Percentiles rank a stretch among this genome's conserved stretches.
Evolutionary conservation across 352 stramenopile species (phyloP).

Genomic region (Globisporangium takayamanum): DNA sequence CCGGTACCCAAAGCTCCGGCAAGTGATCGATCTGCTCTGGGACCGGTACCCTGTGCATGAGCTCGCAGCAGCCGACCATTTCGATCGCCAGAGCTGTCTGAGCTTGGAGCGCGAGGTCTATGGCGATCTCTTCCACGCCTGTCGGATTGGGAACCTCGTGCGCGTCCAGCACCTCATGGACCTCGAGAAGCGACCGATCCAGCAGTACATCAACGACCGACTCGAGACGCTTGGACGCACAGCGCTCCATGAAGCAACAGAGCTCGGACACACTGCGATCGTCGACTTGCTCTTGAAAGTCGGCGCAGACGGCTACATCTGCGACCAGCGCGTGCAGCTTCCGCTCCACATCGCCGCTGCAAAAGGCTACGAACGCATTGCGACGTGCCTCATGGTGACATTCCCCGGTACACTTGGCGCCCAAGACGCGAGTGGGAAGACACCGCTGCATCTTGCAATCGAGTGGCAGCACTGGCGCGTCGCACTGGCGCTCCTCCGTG

Average conservation of each 20-base stretch:
- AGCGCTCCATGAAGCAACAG: conserved; percentile 48
- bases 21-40: conserved; percentile 67
- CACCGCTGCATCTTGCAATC: conserved; percentile 39
- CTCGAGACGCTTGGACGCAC: conserved; percentile 35
- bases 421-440: conserved; percentile 36
- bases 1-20: conserved; percentile 41
- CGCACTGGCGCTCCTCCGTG: conserved; percentile 22
- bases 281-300: conserved; percentile 57
- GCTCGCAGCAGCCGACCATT: conserved; percentile 23
- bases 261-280: conserved; percentile 49
- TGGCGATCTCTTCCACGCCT: conserved; percentile 45
- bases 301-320: conserved; percentile 40
- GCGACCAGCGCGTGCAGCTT: conserved; percentile 37
- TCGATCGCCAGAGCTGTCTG: conserved; percentile 33
- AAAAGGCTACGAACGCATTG: conserved; percentile 47
- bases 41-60: conserved; percentile 30
- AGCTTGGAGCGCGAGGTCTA: conserved; percentile 45
- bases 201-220: conserved; percentile 44
- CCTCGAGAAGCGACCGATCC: conserved; percentile 41
- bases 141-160: conserved; percentile 44
- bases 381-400: conserved; percentile 33
- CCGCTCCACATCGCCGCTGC: conserved; percentile 39
- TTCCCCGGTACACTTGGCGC: conserved; percentile 30
- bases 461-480: conserved; percentile 31
- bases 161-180: conserved; percentile 50